Percentiles rank a stretch among this genome's conserved stretches.
These are phyloP conservation scores for Hortiboletus campestris DNA, from an alignment of 768 basidiomycete species.

Conservation along the genomic window DNA sequence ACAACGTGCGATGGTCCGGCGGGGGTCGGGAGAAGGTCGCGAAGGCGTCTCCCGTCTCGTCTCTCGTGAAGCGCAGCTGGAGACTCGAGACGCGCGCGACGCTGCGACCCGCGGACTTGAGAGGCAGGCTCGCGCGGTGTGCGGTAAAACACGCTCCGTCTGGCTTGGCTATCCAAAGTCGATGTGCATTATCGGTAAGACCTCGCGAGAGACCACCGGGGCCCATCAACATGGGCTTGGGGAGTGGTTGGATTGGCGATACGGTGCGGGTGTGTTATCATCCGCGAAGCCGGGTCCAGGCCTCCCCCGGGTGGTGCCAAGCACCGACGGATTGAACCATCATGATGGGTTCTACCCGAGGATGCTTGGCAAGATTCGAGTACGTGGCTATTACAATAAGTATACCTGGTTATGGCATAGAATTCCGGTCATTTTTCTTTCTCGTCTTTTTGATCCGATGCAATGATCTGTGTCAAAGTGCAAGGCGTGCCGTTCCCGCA, in stretches of 20 bases:
- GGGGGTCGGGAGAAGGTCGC: neutral
- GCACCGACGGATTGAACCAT: neutral
- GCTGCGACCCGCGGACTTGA: constrained; percentile 1
- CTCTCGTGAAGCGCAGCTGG: neutral
- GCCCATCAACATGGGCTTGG: neutral
- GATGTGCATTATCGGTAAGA: neutral
- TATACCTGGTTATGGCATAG: neutral
- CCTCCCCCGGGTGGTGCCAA: neutral
- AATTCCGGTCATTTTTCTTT: neutral
- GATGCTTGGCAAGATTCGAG: too few species aligned
- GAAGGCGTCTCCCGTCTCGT: neutral
- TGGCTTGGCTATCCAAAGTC: neutral
- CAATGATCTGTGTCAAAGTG: neutral
- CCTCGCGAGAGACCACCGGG: too few species aligned
- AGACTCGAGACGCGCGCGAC: neutral
- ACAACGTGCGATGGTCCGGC: neutral
- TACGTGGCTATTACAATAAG: neutral
- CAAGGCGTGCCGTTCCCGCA: neutral
- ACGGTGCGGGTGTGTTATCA: neutral
- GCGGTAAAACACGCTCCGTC: neutral
- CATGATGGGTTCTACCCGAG: neutral
- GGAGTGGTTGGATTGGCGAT: neutral
- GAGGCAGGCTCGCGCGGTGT: neutral
- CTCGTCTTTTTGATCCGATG: neutral
- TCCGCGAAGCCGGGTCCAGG: neutral